Percentiles rank a stretch among this genome's conserved stretches.
Conservation (phyloP, 352 stramenopile genomes). For the Aphanomyces astaci region DNA sequence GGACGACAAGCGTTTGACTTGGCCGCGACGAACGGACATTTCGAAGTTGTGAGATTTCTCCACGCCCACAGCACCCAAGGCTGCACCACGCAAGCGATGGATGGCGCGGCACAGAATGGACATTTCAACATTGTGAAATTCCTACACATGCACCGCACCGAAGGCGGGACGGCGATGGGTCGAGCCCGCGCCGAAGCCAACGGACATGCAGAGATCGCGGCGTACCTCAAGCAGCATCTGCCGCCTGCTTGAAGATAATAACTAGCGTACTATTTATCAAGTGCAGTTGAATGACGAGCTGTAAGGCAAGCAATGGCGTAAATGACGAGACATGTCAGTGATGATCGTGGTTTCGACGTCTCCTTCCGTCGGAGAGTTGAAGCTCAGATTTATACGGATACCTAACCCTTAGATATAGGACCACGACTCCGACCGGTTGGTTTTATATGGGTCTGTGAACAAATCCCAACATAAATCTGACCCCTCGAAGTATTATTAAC, state of each 20-base stretch:
- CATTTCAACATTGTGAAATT: slow-evolving; percentile 19
- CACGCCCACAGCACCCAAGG: slow-evolving; percentile 2
- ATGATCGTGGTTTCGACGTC: no score
- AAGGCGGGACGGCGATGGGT: slow-evolving; percentile 16
- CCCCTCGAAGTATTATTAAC: no score
- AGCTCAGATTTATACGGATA: no score
- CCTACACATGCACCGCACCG: neutral
- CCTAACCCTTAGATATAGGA: no score
- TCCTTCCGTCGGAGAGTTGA: no score
- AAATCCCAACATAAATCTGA: no score
- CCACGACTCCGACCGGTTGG: no score
- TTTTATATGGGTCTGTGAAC: no score
- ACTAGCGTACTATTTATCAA: neutral
- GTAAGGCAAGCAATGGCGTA: no score
- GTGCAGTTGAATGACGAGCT: no score
- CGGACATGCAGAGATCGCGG: neutral
- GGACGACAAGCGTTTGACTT: slow-evolving; percentile 18
- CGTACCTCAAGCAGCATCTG: neutral
- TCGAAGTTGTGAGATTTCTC: slow-evolving; percentile 17
- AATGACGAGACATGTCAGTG: no score
- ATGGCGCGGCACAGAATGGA: slow-evolving; percentile 15
- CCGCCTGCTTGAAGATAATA: no score
- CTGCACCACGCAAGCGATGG: slow-evolving; percentile 20
- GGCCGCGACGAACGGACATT: slow-evolving; percentile 19
- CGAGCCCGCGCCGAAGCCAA: neutral